These are phyloP conservation scores for Cardamine chenopodiifolia DNA, from an alignment of 345 rosid species.

Conservation along the genomic window DNA sequence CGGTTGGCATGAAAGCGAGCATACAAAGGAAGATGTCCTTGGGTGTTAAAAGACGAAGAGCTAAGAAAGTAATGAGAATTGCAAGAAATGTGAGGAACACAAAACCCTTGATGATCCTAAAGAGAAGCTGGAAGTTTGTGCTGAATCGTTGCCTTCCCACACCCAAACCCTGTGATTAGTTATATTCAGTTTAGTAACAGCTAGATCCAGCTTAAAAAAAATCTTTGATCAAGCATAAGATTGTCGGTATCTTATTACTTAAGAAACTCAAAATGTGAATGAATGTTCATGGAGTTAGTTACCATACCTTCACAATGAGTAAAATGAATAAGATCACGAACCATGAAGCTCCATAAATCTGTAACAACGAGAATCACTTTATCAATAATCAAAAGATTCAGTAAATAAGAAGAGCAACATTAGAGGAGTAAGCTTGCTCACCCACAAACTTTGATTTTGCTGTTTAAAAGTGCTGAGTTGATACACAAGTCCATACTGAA, in stretches of 20 bases:
- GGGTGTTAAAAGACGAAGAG: constrained; percentile 66
- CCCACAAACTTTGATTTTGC: constrained; percentile 52
- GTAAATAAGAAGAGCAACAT: background rate
- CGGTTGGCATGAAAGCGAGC: constrained; percentile 95
- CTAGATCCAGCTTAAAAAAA: background rate
- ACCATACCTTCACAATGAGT: constrained; percentile 47
- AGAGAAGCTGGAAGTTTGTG: constrained; percentile 74
- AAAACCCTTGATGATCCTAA: constrained; percentile 73
- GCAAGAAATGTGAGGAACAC: constrained; percentile 63
- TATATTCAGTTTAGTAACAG: background rate
- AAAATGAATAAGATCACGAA: constrained; percentile 33
- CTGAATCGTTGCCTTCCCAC: constrained; percentile 69
- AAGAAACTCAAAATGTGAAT: background rate
- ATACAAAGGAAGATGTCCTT: constrained; percentile 68
- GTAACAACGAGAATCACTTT: constrained; percentile 1
- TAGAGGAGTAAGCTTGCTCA: constrained; percentile 32
- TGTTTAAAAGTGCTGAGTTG: constrained; percentile 51
- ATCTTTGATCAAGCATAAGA: background rate
- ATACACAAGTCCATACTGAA: constrained; percentile 69
- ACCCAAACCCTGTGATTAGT: constrained; percentile 57
- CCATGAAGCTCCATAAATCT: constrained; percentile 51
- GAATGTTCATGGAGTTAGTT: constrained; percentile 7
- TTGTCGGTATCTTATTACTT: background rate
- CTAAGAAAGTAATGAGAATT: constrained; percentile 56
- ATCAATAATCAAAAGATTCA: background rate